Evolutionary conservation across 139 green algal species (phyloP), one percentile per base, ranked within the genome.

Genomic region (Astrephomene gubernaculifera): DNA sequence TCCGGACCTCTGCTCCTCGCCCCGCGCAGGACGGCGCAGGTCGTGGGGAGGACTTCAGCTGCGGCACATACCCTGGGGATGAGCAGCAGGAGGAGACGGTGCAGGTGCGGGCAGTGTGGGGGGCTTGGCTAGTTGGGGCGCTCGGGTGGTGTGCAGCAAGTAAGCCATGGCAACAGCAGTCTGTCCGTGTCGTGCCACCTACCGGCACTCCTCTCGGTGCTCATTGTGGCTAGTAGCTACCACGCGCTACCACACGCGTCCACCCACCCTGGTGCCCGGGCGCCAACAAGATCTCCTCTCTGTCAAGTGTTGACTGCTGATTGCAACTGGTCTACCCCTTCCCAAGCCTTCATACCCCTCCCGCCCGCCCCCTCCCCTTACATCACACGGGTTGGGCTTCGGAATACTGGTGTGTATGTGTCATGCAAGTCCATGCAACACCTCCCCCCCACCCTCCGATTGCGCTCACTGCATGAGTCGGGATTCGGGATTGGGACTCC

Each of bases 41-140:
- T n/a, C 79, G 44, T 25, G 29, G 31, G 0, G 91, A 95, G 67
- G 92, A 95, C 71, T 89, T 91, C 57, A 89, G 27, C 54, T 96
- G 83, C 41, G 94, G 94, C 27, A 64, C 57, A 5, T 96, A 88
- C 54, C 36, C 75, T 4, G 91, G 81, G 29, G 86, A 89, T 7
- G 79, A 90, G 17, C 35, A 29, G 64, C 81, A 94, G 45, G 39
- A 52, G 25, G 73, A 90, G 7, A 41, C 43, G 14, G 83, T 94
- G 10, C 86, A 92, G 88, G 92, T 93, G 38, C 2, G 76, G 14
- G 6, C 67, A 31, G 14, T 75, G 9, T 10, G 63, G n/a, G 63
- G n/a, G n/a, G 63, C 63, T 57, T 12, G 49, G 17, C 22, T 54
- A 17, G 25, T 35, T 61, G 31, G 2, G 60, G 45, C 38, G 6